Evolutionary conservation across 106 monocot species (phyloP).

Genomic region (Dioscorea zingiberensis): DNA sequence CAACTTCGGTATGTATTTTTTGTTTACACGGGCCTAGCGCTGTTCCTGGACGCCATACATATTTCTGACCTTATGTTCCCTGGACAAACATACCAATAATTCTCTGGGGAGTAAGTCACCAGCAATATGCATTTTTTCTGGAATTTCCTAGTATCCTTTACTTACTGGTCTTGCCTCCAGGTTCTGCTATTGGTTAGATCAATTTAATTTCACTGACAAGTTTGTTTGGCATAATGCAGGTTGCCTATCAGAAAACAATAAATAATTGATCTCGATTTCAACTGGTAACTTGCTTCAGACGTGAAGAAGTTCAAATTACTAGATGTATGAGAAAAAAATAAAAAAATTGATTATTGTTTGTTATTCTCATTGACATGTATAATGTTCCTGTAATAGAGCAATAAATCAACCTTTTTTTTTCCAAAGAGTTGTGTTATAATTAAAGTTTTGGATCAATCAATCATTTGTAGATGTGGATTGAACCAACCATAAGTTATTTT

Average conservation of each 20-base stretch:
- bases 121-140: neutral
- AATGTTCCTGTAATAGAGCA: too few relatives aligned
- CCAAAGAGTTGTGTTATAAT: too few relatives aligned
- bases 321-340: too few relatives aligned
- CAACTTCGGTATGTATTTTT: slow-evolving; percentile 62
- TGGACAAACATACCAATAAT: neutral
- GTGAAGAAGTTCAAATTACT: too few relatives aligned
- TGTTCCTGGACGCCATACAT: neutral
- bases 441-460: too few relatives aligned
- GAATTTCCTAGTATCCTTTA: neutral
- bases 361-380: too few relatives aligned
- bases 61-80: neutral
- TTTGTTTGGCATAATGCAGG: slow-evolving; percentile 21
- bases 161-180: neutral
- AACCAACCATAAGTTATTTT: too few relatives aligned
- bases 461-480: too few relatives aligned
- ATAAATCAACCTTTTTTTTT: too few relatives aligned
- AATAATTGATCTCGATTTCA: slow-evolving; percentile 10
- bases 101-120: neutral
- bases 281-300: too few relatives aligned
- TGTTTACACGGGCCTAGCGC: neutral
- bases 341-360: too few relatives aligned
- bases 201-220: neutral
- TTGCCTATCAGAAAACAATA: slow-evolving; percentile 37
- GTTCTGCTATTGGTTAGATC: neutral